A percentile compares a stretch with the other conserved stretches of the same genome.
Evolutionary conservation across 2,329 filamentous ascomycete species (phyloP).

Genomic region (Sclerotinia nivalis): DNA sequence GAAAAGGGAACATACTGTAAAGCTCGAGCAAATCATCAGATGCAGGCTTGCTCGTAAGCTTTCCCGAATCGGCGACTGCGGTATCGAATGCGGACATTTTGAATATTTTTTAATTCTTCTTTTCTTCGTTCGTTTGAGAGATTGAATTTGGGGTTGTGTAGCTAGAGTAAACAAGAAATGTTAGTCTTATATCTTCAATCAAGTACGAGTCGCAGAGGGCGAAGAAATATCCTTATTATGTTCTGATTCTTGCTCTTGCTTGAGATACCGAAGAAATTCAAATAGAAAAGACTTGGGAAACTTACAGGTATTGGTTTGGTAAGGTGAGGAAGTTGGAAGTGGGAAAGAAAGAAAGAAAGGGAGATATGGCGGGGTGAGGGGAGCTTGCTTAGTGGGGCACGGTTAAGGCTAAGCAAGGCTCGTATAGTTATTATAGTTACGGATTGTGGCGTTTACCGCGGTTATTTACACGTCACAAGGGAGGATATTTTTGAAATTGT

Average conservation of each 20-base stretch:
- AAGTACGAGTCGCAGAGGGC: no score
- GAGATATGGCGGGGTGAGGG: constrained; percentile 16
- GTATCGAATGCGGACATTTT: constrained; percentile 48
- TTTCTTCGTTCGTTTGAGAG: background rate
- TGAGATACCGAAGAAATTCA: no score
- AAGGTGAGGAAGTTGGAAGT: background rate
- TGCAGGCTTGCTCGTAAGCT: constrained; percentile 64
- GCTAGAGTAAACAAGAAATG: background rate
- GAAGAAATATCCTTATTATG: background rate
- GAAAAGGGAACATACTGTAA: constrained; percentile 31
- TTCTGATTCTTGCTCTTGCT: no score
- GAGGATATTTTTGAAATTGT: no score
- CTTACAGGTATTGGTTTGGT: background rate
- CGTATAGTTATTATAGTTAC: no score
- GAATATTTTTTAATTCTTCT: background rate
- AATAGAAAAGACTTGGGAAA: background rate
- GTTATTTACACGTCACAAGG: constrained; percentile 1
- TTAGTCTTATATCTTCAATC: background rate
- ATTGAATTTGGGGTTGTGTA: background rate
- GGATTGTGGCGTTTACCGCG: constrained; percentile 3
- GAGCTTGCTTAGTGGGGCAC: constrained; percentile 7
- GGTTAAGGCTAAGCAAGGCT: background rate
- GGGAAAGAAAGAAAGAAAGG: background rate
- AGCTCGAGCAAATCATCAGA: constrained; percentile 62
- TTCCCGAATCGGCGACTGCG: constrained; percentile 64